Evolutionary conservation across 495 filamentous ascomycete species (phyloP).

Genomic region (Letharia columbiana): DNA sequence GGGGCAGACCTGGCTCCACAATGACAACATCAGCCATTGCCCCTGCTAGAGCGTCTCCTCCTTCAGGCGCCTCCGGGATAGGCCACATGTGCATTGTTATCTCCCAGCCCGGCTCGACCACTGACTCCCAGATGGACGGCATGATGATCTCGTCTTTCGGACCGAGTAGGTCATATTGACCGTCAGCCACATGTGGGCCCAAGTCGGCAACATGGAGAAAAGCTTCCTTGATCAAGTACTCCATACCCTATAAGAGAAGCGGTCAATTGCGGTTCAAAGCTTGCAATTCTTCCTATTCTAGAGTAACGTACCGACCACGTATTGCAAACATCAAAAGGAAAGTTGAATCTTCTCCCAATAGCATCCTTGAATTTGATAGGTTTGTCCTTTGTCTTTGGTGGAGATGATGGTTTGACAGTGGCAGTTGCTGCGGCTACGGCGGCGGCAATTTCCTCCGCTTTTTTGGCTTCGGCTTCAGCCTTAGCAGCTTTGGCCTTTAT

Average conservation of each 20-base stretch:
- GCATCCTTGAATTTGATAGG: slow-evolving; percentile 82
- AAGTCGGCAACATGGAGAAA: slow-evolving; percentile 79
- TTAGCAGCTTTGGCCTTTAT: slow-evolving; percentile 26
- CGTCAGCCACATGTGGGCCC: slow-evolving; percentile 71
- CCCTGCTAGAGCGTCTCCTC: slow-evolving; percentile 33
- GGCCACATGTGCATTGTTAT: slow-evolving; percentile 99
- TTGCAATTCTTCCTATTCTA: neutral
- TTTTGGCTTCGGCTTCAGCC: slow-evolving; percentile 35
- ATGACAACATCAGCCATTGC: slow-evolving; percentile 25
- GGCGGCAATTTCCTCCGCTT: slow-evolving; percentile 34
- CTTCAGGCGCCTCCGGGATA: slow-evolving; percentile 52
- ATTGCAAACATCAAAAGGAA: slow-evolving; percentile 70
- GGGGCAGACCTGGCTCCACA: slow-evolving; percentile 21
- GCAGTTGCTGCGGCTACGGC: slow-evolving; percentile 36
- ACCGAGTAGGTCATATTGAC: slow-evolving; percentile 76
- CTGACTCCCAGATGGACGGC: slow-evolving; percentile 77
- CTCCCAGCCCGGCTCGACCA: slow-evolving; percentile 77
- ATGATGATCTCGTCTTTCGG: slow-evolving; percentile 84
- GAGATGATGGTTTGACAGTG: slow-evolving; percentile 28
- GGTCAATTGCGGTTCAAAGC: neutral
- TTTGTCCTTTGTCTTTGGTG: slow-evolving; percentile 44
- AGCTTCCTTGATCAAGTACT: slow-evolving; percentile 77
- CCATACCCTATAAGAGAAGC: slow-evolving; percentile 59
- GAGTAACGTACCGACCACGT: slow-evolving; percentile 62
- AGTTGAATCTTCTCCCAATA: slow-evolving; percentile 76